phyloP scores from a whole-genome alignment of 2,329 filamentous ascomycete species.

The Microsporum audouinii region DNA sequence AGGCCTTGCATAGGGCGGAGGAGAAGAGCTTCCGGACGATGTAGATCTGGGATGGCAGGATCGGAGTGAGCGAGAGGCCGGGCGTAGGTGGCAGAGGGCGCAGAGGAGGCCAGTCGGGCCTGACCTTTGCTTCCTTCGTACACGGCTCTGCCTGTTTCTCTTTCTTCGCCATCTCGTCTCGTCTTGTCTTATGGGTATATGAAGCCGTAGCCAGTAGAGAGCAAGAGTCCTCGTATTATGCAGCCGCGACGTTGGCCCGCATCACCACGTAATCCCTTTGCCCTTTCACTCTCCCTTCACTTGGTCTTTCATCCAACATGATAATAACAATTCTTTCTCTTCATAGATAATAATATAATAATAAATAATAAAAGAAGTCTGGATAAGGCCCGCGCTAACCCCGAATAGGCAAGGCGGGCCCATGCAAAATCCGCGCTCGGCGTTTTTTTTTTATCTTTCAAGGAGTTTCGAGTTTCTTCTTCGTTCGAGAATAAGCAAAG shows the following conservation, averaged over 20 bases:
- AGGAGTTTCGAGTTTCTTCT: not conserved
- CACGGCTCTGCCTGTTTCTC: not conserved
- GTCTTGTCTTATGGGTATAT: too few species aligned
- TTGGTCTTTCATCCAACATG: not conserved
- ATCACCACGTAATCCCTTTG: not conserved
- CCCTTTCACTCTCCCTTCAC: not conserved
- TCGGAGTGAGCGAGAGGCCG: constrained; percentile 49
- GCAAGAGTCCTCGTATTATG: too few species aligned
- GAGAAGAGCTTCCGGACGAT: constrained; percentile 66
- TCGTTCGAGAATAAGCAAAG: not conserved
- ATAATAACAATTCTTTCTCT: not conserved
- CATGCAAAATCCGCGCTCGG: not conserved
- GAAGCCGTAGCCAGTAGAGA: too few species aligned
- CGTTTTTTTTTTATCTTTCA: not conserved
- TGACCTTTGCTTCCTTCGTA: not conserved
- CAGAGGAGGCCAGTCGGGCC: constrained; percentile 31
- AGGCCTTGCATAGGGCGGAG: constrained; percentile 60
- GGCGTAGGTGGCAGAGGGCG: constrained; percentile 55
- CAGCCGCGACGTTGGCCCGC: too few species aligned
- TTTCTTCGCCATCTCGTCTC: not conserved
- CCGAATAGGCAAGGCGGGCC: not conserved
- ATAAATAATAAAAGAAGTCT: not conserved
- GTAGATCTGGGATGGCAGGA: constrained; percentile 57
- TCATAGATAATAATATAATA: not conserved
- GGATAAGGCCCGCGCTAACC: not conserved